phyloP scores from a whole-genome alignment of 2,329 filamentous ascomycete species.

The Myriosclerotinia curreyana region DNA sequence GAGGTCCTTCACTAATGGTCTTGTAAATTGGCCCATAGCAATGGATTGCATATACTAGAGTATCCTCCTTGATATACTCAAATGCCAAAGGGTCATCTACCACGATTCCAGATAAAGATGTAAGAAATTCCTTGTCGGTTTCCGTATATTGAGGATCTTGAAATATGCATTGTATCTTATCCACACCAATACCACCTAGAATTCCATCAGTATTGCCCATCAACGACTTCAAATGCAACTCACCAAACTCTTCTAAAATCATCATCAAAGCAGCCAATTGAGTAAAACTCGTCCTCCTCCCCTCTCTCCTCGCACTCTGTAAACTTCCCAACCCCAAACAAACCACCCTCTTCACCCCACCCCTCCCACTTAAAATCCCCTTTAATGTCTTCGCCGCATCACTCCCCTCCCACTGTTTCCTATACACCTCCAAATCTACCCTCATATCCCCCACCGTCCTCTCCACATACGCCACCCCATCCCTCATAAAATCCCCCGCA shows the following conservation, averaged over 20 bases:
- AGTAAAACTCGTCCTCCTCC: conserved; percentile 33
- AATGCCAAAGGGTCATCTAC: conserved; percentile 38
- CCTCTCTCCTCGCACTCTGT: conserved; percentile 35
- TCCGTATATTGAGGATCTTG: conserved; percentile 39
- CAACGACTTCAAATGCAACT: background rate
- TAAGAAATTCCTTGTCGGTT: conserved; percentile 37
- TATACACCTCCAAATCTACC: conserved; percentile 31
- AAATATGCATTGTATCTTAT: conserved; percentile 24
- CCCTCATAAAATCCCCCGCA: conserved; percentile 35
- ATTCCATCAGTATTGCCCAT: conserved; percentile 7
- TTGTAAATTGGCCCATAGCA: conserved; percentile 38
- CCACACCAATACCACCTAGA: background rate
- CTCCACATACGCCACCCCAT: conserved; percentile 35
- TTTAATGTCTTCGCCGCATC: conserved; percentile 28
- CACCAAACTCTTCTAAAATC: conserved; percentile 31
- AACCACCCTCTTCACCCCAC: conserved; percentile 32
- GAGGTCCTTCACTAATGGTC: conserved; percentile 28
- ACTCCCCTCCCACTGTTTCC: conserved; percentile 35
- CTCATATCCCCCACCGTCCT: conserved; percentile 35
- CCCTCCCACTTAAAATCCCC: conserved; percentile 22
- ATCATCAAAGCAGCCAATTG: conserved; percentile 37
- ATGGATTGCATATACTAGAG: conserved; percentile 40
- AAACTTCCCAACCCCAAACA: conserved; percentile 38
- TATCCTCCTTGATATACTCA: conserved; percentile 29
- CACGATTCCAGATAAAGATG: conserved; percentile 31